Conservation (phyloP, 805 yeast genomes). For the Kuraishia floccosa region DNA sequence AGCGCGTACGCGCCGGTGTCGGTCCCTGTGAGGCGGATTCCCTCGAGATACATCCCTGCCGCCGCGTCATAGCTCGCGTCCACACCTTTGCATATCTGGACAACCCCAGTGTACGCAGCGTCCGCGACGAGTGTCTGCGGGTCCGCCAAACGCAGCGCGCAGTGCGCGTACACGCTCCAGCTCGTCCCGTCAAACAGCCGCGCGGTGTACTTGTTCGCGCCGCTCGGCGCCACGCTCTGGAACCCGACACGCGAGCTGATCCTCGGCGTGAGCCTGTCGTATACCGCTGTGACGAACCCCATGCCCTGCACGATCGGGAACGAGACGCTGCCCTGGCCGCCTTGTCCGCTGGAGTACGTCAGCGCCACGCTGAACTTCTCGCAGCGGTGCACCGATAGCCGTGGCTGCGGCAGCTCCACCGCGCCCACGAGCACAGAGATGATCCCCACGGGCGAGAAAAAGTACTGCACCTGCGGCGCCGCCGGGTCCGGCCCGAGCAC, state of each 20-base stretch:
- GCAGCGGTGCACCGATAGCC: constrained; percentile 8
- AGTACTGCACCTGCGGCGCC: constrained; percentile 29
- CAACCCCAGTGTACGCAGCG: constrained; percentile 13
- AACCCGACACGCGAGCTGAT: constrained; percentile 59
- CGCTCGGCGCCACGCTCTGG: constrained; percentile 28
- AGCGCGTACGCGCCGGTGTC: constrained; percentile 21
- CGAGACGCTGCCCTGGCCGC: constrained; percentile 25
- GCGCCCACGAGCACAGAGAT: constrained; percentile 42
- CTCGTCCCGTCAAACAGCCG: constrained; percentile 40
- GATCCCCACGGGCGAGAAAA: constrained; percentile 54
- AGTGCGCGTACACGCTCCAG: constrained; percentile 68
- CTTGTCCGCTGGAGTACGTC: constrained; percentile 6
- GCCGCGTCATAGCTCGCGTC: constrained; percentile 28
- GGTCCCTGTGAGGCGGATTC: neutral
- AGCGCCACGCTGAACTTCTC: constrained; percentile 11
- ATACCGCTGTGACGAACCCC: constrained; percentile 67
- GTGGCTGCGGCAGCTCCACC: constrained; percentile 19
- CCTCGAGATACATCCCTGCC: constrained; percentile 42
- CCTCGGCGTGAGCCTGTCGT: constrained; percentile 40
- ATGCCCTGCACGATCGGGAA: constrained; percentile 71
- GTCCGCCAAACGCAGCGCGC: too few relatives aligned
- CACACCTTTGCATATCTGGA: constrained; percentile 8
- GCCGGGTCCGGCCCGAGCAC: constrained; percentile 52
- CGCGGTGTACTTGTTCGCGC: constrained; percentile 41
- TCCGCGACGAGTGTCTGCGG: constrained; percentile 18